Evolutionary conservation across 768 basidiomycete species (phyloP), one percentile per base, ranked within the genome.

Genomic region (Serpula lacrymans): DNA sequence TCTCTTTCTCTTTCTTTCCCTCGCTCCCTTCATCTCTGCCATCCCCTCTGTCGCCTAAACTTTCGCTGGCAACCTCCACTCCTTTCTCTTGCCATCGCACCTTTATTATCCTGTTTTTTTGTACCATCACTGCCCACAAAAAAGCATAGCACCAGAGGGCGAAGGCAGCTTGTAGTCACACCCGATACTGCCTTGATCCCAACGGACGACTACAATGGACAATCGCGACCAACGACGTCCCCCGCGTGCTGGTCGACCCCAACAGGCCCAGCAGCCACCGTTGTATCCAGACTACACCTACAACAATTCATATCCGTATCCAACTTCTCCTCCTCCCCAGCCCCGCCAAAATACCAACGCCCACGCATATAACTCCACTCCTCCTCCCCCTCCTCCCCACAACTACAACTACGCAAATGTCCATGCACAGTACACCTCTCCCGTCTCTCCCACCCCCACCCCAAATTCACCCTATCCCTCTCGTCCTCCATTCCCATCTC

Each of bases 221-320:
- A 49, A 63, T 41, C 59, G 65, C 43, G 72, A 75, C 57, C 68
- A 68, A 54, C 20, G 38, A 29, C 69, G 77, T 22, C 77, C 75
- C n/a, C 76, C 76, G 30, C 74, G 77, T 43, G 65, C 77, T 45
- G 67, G 71, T 40, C 69, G 78, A 29, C 80, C 72, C 37, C 52
- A 58, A 23, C 68, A 64, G 1, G 52, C 61, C 29, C 54, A 68
- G 14, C 63, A 71, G 36, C 51, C 53, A 6, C 67, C 73, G 1
- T 48, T 65, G 34, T 68, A 74, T 57, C 59, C 59, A n/a, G 32
- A 40, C 17, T 55, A 57, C n/a, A n/a, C n/a, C n/a, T n/a, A 31
- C 59, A 58, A 5, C 35, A 42, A 25, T 12, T 36, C 20, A 43
- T 47, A 61, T 22, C 17, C 30, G 7, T 56, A 63, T 14, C 34